Percentiles rank a stretch among this genome's conserved stretches.
Evolutionary conservation across 2,329 filamentous ascomycete genomes (phyloP).

Genomic region (Aspergillus alliaceus): DNA sequence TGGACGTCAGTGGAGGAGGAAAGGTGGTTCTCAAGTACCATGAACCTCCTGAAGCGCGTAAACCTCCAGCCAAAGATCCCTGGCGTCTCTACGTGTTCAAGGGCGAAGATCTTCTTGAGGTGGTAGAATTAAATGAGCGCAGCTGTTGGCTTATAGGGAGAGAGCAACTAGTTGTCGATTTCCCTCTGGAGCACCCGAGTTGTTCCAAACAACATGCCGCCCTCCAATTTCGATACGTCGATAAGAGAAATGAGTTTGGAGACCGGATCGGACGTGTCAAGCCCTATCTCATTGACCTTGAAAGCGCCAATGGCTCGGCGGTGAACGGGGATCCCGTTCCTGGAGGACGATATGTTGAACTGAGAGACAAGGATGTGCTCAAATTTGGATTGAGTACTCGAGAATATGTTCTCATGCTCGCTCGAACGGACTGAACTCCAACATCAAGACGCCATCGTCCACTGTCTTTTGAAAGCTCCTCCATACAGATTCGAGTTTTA

Average conservation of each 20-base stretch:
- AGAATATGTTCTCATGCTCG: slow-evolving; percentile 95
- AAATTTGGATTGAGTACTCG: slow-evolving; percentile 83
- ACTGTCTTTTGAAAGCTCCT: not conserved
- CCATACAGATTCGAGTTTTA: not conserved
- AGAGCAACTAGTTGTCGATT: slow-evolving; percentile 76
- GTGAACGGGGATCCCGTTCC: slow-evolving; percentile 76
- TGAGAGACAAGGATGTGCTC: slow-evolving; percentile 85
- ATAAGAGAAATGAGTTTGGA: slow-evolving; percentile 81
- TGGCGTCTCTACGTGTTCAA: slow-evolving; percentile 97
- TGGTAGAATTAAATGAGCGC: slow-evolving; percentile 70
- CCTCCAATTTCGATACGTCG: slow-evolving; percentile 84
- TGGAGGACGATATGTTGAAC: slow-evolving; percentile 76
- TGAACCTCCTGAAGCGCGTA: slow-evolving; percentile 89
- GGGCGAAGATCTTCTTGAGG: slow-evolving; percentile 74
- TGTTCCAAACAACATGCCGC: slow-evolving; percentile 95
- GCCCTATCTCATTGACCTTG: slow-evolving; percentile 90
- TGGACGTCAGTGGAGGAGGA: slow-evolving; percentile 63
- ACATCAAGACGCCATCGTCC: no score
- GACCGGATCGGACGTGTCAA: slow-evolving; percentile 76
- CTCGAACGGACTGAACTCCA: slow-evolving; percentile 34
- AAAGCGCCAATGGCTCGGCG: slow-evolving; percentile 86
- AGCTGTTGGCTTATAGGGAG: slow-evolving; percentile 91
- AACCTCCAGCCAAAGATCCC: slow-evolving; percentile 71
- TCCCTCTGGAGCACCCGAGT: slow-evolving; percentile 84
- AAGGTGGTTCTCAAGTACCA: slow-evolving; percentile 89